These are phyloP conservation scores for Sonneratia alba DNA, from an alignment of 345 rosid species.

Conservation along the genomic window DNA sequence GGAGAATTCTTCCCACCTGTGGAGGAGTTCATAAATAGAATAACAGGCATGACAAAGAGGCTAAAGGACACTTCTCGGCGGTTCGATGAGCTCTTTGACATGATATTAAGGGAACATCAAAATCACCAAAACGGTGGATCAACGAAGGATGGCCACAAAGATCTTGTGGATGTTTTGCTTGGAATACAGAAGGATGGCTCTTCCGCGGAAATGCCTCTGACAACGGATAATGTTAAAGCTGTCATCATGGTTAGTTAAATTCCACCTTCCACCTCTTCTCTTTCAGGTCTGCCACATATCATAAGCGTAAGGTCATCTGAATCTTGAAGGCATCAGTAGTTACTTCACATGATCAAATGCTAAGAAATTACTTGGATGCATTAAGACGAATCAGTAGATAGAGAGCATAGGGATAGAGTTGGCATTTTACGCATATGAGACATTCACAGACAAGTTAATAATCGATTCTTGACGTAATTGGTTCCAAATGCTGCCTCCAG, in stretches of 20 bases:
- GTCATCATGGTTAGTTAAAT: slow-evolving; percentile 29
- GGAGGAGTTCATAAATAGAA: slow-evolving; percentile 30
- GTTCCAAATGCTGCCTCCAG: too few species aligned
- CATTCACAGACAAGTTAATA: background rate
- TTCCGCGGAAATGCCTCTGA: slow-evolving; percentile 21
- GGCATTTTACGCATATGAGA: too few species aligned
- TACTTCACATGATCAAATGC: too few species aligned
- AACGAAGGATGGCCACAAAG: slow-evolving; percentile 15
- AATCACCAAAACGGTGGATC: slow-evolving; percentile 6
- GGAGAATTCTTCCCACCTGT: slow-evolving; percentile 38
- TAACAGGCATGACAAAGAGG: slow-evolving; percentile 28
- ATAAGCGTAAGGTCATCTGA: too few species aligned
- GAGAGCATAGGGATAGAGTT: too few species aligned
- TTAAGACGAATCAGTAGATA: too few species aligned
- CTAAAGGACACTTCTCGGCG: slow-evolving; percentile 19
- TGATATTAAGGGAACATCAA: slow-evolving; percentile 21
- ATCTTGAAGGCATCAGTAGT: too few species aligned
- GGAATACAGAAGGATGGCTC: slow-evolving; percentile 17
- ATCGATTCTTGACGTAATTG: too few species aligned
- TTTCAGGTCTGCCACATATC: background rate
- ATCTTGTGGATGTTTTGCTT: slow-evolving; percentile 27
- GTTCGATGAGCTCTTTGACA: slow-evolving; percentile 24
- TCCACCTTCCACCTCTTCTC: background rate
- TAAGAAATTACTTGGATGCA: too few species aligned
- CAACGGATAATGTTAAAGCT: slow-evolving; percentile 32